These are phyloP conservation scores for Dittrichia graveolens DNA, from an alignment of 129 eudicot species.

Conservation along the genomic window DNA sequence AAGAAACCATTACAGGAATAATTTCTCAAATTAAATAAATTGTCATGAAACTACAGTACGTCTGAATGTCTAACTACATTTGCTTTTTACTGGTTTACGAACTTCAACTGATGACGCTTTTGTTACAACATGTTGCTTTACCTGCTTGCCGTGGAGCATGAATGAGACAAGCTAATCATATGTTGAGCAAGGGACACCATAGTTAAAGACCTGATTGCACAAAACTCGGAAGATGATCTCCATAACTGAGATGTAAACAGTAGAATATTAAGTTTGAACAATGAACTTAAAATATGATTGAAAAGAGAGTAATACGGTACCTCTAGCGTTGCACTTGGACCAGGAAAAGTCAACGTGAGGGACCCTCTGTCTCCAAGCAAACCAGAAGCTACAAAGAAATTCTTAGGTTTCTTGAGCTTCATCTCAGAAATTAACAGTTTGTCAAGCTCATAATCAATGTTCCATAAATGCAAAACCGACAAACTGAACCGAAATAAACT, in stretches of 20 bases:
- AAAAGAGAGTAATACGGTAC: constrained; percentile 37
- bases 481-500: constrained; percentile 76
- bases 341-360: constrained; percentile 82
- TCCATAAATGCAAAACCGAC: constrained; percentile 90
- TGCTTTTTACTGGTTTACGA: too few relatives aligned
- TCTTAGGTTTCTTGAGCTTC: constrained; percentile 73
- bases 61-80: too few relatives aligned
- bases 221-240: constrained; percentile 93
- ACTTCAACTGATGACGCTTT: too few relatives aligned
- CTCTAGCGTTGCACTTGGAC: constrained; percentile 66
- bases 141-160: constrained; percentile 89
- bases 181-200: constrained; percentile 97
- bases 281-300: not conserved
- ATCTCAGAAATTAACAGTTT: constrained; percentile 71
- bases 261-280: constrained; percentile 17
- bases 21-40: too few relatives aligned
- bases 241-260: constrained; percentile 67
- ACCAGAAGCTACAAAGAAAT: constrained; percentile 75
- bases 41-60: too few relatives aligned
- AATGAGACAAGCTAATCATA: constrained; percentile 79
- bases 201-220: constrained; percentile 86
- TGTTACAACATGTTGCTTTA: constrained; percentile 26
- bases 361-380: constrained; percentile 93
- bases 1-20: too few relatives aligned
- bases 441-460: constrained; percentile 79